Evolutionary conservation across 257 asterid species (phyloP).

Genomic region (Verbascum thapsus): DNA sequence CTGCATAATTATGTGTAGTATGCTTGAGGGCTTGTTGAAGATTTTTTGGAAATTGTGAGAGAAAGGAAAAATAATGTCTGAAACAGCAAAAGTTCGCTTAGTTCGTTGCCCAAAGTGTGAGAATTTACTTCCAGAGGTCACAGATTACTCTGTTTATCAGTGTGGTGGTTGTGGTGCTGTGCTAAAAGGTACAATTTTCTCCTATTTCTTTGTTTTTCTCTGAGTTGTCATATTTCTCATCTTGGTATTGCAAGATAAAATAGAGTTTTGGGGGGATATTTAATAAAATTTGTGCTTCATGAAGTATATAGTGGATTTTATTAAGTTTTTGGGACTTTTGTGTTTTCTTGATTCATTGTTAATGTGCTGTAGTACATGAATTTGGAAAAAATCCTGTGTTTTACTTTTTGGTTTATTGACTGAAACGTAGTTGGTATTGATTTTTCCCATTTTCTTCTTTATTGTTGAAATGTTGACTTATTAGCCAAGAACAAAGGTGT

Average conservation of each 20-base stretch:
- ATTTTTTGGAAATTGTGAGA: conserved; percentile 17
- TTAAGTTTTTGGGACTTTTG: conserved; percentile 15
- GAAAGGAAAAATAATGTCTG: conserved; percentile 51
- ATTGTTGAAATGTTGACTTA: conserved; percentile 39
- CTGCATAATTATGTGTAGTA: conserved; percentile 34
- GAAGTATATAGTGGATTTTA: neutral
- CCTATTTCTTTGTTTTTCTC: conserved; percentile 1
- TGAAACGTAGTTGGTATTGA: conserved; percentile 14
- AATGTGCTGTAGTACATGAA: conserved; percentile 16
- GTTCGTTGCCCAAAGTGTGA: conserved; percentile 88
- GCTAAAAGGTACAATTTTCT: conserved; percentile 55
- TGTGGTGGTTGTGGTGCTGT: conserved; percentile 92
- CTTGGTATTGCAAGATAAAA: conserved; percentile 7
- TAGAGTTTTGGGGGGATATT: conserved; percentile 1
- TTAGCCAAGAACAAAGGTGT: conserved; percentile 65
- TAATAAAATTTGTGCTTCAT: conserved; percentile 27
- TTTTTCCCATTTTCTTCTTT: conserved; percentile 11
- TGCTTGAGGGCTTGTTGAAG: conserved; percentile 33
- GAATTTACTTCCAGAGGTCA: conserved; percentile 73
- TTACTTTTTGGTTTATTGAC: neutral
- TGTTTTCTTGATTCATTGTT: conserved; percentile 10
- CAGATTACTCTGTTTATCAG: conserved; percentile 68
- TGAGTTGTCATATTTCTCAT: conserved; percentile 15
- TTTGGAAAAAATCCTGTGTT: neutral
- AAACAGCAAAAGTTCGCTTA: conserved; percentile 67